Evolutionary conservation across 352 stramenopile genomes (phyloP).

Genomic region (Phytophthora crassamura): DNA sequence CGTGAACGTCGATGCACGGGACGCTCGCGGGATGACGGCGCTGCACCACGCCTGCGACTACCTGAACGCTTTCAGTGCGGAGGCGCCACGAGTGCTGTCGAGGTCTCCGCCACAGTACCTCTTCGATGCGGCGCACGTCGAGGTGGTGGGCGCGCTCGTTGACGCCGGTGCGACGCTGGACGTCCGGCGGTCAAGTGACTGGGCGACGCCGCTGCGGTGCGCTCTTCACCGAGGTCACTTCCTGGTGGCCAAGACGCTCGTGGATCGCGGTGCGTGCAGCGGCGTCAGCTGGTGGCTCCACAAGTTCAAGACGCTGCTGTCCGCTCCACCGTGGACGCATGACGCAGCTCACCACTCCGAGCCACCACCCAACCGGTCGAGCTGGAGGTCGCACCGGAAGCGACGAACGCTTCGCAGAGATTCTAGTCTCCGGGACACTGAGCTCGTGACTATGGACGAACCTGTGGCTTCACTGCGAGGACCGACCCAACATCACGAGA

Average conservation of each 20-base stretch:
- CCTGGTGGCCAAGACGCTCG: constrained; percentile 36
- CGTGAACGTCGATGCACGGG: constrained; percentile 32
- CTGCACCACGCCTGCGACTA: constrained; percentile 51
- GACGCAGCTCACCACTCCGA: neutral
- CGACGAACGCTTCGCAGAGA: neutral
- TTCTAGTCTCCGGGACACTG: constrained; percentile 16
- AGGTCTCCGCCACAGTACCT: constrained; percentile 21
- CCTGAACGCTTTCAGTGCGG: neutral
- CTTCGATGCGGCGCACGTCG: constrained; percentile 31
- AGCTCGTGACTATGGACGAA: constrained; percentile 10
- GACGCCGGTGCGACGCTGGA: constrained; percentile 30
- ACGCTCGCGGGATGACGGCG: constrained; percentile 46
- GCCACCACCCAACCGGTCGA: neutral
- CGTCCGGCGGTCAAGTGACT: constrained; percentile 17
- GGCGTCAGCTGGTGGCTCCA: constrained; percentile 29
- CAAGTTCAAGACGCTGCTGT: constrained; percentile 47
- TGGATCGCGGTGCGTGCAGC: constrained; percentile 39
- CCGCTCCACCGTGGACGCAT: neutral
- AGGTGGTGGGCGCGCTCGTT: constrained; percentile 35
- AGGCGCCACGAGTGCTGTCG: too few relatives aligned
- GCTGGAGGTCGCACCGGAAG: neutral
- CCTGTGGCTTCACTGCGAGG: neutral
- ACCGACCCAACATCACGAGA: constrained; percentile 1
- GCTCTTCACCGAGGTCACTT: constrained; percentile 43
- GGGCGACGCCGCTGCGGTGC: constrained; percentile 39